These are phyloP conservation scores for Rhizopogon parksii DNA, from an alignment of 1,284 basidiomycete species.

Conservation along the genomic window DNA sequence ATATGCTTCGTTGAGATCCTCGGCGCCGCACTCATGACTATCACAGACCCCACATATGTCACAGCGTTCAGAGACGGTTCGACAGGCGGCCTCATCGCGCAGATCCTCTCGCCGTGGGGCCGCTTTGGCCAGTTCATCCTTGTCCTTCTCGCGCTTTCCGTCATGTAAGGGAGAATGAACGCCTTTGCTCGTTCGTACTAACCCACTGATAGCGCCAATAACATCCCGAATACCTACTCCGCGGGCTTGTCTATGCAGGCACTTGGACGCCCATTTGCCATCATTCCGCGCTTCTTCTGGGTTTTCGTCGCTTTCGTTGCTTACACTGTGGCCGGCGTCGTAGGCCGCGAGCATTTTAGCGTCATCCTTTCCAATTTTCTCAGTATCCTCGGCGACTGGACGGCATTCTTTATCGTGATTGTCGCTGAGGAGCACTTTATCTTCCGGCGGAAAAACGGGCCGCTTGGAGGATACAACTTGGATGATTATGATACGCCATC, in stretches of 20 bases:
- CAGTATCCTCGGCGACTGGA: constrained; percentile 60
- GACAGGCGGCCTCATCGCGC: constrained; percentile 41
- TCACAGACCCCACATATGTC: constrained; percentile 45
- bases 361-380: constrained; percentile 49
- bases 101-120: constrained; percentile 40
- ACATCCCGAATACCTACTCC: constrained; percentile 56
- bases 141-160: constrained; percentile 50
- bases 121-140: constrained; percentile 55
- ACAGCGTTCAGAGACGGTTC: constrained; percentile 41
- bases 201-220: constrained; percentile 38
- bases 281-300: constrained; percentile 57
- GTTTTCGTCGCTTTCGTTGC: constrained; percentile 45
- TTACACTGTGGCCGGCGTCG: constrained; percentile 56
- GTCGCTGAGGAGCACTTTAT: constrained; percentile 53
- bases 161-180: constrained; percentile 29
- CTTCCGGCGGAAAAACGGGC: constrained; percentile 39
- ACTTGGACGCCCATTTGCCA: constrained; percentile 45
- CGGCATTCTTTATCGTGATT: constrained; percentile 53
- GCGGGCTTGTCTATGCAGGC: constrained; percentile 51
- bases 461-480: constrained; percentile 47
- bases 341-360: constrained; percentile 56
- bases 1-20: constrained; percentile 49
- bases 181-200: neutral
- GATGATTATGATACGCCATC: constrained; percentile 46
- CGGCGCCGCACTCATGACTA: constrained; percentile 51